Percentiles rank a stretch among this genome's conserved stretches.
Conservation (phyloP, 2,329 filamentous ascomycete genomes). For the Ophiostoma pallidulum region DNA sequence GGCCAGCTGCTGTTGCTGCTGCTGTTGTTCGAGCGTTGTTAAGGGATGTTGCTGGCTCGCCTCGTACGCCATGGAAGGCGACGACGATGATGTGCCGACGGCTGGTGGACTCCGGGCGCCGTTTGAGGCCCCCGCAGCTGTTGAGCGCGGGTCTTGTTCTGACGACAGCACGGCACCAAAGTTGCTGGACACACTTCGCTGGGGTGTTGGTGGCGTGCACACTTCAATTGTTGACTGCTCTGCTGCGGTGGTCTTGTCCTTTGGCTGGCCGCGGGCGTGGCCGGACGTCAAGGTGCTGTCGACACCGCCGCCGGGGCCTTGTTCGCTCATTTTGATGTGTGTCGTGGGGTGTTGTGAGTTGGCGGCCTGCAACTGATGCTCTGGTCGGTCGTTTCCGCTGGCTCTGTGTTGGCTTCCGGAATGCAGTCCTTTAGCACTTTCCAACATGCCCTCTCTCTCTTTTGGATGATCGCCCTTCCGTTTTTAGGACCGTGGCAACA, state of each 20-base stretch:
- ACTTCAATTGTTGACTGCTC: conserved; percentile 34
- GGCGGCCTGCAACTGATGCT: neutral
- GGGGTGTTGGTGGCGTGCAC: conserved; percentile 25
- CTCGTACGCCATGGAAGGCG: conserved; percentile 9
- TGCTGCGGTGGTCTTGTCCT: conserved; percentile 32
- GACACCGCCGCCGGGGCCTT: conserved; percentile 35
- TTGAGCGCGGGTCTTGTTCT: conserved; percentile 16
- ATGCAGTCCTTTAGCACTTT: too few species aligned
- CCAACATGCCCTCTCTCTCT: neutral
- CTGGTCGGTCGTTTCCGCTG: neutral
- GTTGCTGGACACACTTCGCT: conserved; percentile 11
- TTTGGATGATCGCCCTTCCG: neutral
- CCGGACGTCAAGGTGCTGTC: conserved; percentile 30
- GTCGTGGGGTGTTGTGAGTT: neutral
- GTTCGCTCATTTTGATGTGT: conserved; percentile 33
- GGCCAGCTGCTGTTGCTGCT: neutral
- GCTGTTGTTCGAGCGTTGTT: too few species aligned
- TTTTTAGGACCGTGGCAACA: neutral
- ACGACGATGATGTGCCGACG: neutral
- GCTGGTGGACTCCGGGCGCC: conserved; percentile 8
- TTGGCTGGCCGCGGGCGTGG: conserved; percentile 33
- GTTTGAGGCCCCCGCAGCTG: conserved; percentile 9
- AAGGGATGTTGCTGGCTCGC: conserved; percentile 2
- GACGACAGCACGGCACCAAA: conserved; percentile 8
- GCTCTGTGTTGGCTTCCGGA: too few species aligned